These are phyloP conservation scores for Mycena crocata DNA, from an alignment of 768 basidiomycete species.

Conservation along the genomic window DNA sequence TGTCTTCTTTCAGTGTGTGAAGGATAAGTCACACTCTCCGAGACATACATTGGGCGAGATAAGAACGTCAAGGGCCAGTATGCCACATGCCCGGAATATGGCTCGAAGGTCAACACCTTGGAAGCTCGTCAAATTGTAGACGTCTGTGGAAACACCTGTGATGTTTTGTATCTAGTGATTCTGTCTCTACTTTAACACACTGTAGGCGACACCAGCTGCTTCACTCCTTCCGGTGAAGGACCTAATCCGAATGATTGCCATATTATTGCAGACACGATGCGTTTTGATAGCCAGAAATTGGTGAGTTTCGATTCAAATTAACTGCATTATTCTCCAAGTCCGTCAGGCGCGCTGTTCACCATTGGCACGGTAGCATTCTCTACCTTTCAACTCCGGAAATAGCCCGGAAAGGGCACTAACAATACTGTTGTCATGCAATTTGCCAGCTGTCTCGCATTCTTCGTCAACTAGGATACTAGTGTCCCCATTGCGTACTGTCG, in stretches of 20 bases:
- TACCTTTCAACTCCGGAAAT: not conserved
- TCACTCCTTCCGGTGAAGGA: constrained; percentile 57
- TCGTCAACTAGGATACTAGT: constrained; percentile 56
- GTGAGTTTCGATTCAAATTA: constrained; percentile 27
- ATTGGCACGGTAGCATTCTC: not conserved
- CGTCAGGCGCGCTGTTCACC: not conserved
- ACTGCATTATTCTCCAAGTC: not conserved
- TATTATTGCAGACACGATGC: constrained; percentile 55
- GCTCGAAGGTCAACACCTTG: not conserved
- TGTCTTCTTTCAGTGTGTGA: too few species aligned
- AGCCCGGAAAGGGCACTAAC: constrained; percentile 38
- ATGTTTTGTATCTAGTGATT: not conserved
- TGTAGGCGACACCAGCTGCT: constrained; percentile 57
- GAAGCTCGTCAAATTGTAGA: not conserved
- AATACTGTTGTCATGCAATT: constrained; percentile 55
- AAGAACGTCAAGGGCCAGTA: constrained; percentile 55
- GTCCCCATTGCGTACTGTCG: not conserved
- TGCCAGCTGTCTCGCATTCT: constrained; percentile 57
- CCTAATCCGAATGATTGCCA: constrained; percentile 56
- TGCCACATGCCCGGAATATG: constrained; percentile 41
- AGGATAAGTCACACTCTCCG: constrained; percentile 37
- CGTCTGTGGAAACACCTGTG: not conserved
- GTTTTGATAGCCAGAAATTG: constrained; percentile 60
- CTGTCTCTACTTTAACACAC: too few species aligned
- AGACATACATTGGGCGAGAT: constrained; percentile 53